phyloP scores from a whole-genome alignment of 116 monocot species.

The Phalaenopsis hybrid region DNA sequence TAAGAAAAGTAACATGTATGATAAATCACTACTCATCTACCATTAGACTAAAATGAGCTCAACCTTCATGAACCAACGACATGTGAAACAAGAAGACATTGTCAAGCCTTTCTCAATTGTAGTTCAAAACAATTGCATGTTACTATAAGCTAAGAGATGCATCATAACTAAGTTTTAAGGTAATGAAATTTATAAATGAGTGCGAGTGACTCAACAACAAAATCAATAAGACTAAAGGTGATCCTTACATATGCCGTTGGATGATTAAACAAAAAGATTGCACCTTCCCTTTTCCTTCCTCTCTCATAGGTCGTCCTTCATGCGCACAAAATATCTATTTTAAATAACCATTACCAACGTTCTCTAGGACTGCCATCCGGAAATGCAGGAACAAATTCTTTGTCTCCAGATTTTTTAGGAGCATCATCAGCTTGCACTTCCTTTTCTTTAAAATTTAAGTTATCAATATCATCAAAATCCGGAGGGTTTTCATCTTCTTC shows the following conservation, averaged over 20 bases:
- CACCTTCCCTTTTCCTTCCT: not conserved
- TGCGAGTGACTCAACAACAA: not conserved
- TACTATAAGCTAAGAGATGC: not conserved
- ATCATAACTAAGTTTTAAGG: not conserved
- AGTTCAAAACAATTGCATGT: not conserved
- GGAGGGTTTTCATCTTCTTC: conserved; percentile 73
- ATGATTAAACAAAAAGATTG: not conserved
- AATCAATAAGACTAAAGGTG: not conserved
- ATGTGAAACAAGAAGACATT: not conserved
- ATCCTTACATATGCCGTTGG: not conserved
- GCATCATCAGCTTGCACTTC: conserved; percentile 8
- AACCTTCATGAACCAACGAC: not conserved
- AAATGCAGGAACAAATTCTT: conserved; percentile 37
- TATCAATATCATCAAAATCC: conserved; percentile 47
- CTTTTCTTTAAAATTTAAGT: conserved; percentile 19
- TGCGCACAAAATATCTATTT: not conserved
- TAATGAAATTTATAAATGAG: not conserved
- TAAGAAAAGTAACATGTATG: no score
- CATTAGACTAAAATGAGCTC: no score
- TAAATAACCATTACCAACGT: conserved; percentile 44
- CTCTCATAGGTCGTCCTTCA: not conserved
- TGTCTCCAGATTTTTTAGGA: conserved; percentile 25
- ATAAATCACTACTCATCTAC: no score
- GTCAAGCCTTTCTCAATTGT: not conserved
- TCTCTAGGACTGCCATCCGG: conserved; percentile 84